These are phyloP conservation scores for Scheffersomyces amazonensis DNA, from an alignment of 805 yeast species.

Conservation along the genomic window DNA sequence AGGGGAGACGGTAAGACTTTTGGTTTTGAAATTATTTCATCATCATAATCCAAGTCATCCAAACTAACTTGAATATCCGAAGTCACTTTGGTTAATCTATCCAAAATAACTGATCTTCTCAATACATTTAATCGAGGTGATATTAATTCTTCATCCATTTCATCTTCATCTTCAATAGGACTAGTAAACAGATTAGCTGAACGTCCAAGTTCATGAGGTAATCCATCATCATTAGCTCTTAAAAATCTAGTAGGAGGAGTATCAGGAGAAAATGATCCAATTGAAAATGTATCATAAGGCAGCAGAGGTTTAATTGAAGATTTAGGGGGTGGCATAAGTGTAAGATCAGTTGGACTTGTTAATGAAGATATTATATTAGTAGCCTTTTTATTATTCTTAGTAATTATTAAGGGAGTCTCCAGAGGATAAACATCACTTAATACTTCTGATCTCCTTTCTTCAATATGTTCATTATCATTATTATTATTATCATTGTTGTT, in stretches of 20 bases:
- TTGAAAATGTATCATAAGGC: constrained; percentile 20
- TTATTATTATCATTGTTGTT: constrained; percentile 3
- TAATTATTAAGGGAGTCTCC: constrained; percentile 32
- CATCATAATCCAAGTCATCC: constrained; percentile 12
- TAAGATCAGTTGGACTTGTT: neutral
- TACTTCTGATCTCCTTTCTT: constrained; percentile 38
- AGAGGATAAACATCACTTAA: constrained; percentile 38
- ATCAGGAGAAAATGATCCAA: constrained; percentile 38
- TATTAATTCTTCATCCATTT: constrained; percentile 7
- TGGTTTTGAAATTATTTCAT: constrained; percentile 1
- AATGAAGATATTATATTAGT: neutral
- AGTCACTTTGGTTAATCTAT: constrained; percentile 37
- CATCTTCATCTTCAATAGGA: constrained; percentile 2
- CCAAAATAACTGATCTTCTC: constrained; percentile 36
- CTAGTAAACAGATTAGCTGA: constrained; percentile 1
- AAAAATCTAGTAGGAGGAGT: constrained; percentile 22
- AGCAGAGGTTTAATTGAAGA: neutral
- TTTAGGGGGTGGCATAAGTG: neutral
- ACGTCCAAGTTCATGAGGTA: constrained; percentile 2
- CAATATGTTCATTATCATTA: constrained; percentile 15
- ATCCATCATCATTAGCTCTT: neutral
- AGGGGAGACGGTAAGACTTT: neutral
- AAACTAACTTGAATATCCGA: constrained; percentile 33
- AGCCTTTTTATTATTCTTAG: constrained; percentile 16
- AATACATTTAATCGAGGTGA: constrained; percentile 12